A percentile compares a stretch with the other conserved stretches of the same genome.
Conservation (phyloP, 768 basidiomycete species). For the Royoungia palumana region DNA sequence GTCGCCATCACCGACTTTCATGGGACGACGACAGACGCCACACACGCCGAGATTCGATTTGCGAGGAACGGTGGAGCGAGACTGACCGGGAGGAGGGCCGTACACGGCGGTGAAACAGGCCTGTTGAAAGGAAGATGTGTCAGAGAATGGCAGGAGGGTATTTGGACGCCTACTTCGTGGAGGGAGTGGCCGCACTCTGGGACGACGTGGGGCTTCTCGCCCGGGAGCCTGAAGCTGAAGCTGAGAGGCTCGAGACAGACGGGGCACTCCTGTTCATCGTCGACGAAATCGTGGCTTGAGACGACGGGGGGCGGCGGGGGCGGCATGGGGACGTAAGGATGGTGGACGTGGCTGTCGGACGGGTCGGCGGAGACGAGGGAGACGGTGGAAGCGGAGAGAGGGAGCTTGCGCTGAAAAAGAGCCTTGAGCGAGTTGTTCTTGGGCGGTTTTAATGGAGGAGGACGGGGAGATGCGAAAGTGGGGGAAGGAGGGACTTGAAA, state of each 20-base stretch:
- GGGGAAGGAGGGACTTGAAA: too few species aligned
- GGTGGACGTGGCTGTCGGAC: slow-evolving; percentile 36
- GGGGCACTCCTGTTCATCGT: slow-evolving; percentile 90
- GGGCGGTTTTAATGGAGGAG: slow-evolving; percentile 27
- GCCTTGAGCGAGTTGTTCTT: slow-evolving; percentile 38
- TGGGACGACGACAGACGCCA: slow-evolving; percentile 93
- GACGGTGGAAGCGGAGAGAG: slow-evolving; percentile 43
- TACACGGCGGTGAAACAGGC: slow-evolving; percentile 98
- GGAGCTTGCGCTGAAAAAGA: slow-evolving; percentile 48
- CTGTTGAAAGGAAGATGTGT: slow-evolving; percentile 36
- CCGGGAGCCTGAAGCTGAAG: slow-evolving; percentile 88
- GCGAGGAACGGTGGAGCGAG: slow-evolving; percentile 52
- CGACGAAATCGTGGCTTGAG: slow-evolving; percentile 54
- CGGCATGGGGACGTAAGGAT: slow-evolving; percentile 60
- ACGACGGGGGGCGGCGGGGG: slow-evolving; percentile 67
- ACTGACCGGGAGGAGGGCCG: slow-evolving; percentile 71
- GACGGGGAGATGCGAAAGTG: slow-evolving; percentile 38
- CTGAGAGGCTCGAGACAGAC: slow-evolving; percentile 95
- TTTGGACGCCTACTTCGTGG: slow-evolving; percentile 63
- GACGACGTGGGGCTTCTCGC: slow-evolving; percentile 96
- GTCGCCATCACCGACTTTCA: slow-evolving; percentile 92
- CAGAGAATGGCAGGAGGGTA: not conserved
- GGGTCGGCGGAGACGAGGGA: slow-evolving; percentile 47
- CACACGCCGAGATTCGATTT: slow-evolving; percentile 90
- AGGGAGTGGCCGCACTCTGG: slow-evolving; percentile 97